A percentile compares a stretch with the other conserved stretches of the same genome.
Conservation (phyloP, 345 rosid species). For the Conringia planisiliqua region DNA sequence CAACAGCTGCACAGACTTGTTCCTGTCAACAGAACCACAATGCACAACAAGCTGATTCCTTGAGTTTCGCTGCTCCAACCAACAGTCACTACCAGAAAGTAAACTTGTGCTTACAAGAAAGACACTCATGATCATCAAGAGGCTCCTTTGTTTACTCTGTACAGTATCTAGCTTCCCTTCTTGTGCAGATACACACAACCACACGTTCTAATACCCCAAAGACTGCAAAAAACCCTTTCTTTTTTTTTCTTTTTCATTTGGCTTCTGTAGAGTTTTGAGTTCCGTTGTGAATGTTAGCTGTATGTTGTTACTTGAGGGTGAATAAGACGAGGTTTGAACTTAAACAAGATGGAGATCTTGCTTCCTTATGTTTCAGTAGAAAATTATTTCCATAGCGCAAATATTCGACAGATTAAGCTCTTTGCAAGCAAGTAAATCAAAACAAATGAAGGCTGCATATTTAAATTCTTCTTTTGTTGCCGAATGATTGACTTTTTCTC, state of each 20-base stretch:
- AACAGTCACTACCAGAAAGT: conserved; percentile 1
- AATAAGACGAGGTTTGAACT: conserved; percentile 21
- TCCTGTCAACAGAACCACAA: conserved; percentile 18
- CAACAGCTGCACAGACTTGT: conserved; percentile 28
- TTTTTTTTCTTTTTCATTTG: conserved; percentile 8
- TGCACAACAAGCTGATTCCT: background rate
- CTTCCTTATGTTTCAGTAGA: background rate
- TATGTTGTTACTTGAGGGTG: conserved; percentile 21
- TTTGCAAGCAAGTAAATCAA: no score
- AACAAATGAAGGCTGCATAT: background rate
- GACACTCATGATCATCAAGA: background rate
- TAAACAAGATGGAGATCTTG: conserved; percentile 3
- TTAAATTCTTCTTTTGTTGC: background rate
- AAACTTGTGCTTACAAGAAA: background rate
- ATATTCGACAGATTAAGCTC: background rate
- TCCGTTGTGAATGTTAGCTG: conserved; percentile 21
- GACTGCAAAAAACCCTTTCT: background rate
- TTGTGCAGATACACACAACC: conserved; percentile 28
- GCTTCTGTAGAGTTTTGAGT: conserved; percentile 25
- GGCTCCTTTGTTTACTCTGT: conserved; percentile 17
- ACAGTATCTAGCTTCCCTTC: conserved; percentile 20
- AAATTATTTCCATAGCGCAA: background rate
- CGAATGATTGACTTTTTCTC: background rate
- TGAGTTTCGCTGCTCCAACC: background rate
- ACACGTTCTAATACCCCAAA: conserved; percentile 10